Base-by-base conservation (phyloP, 2,329 filamentous ascomycete genomes). In the Colletotrichum chlorophyti region DNA sequence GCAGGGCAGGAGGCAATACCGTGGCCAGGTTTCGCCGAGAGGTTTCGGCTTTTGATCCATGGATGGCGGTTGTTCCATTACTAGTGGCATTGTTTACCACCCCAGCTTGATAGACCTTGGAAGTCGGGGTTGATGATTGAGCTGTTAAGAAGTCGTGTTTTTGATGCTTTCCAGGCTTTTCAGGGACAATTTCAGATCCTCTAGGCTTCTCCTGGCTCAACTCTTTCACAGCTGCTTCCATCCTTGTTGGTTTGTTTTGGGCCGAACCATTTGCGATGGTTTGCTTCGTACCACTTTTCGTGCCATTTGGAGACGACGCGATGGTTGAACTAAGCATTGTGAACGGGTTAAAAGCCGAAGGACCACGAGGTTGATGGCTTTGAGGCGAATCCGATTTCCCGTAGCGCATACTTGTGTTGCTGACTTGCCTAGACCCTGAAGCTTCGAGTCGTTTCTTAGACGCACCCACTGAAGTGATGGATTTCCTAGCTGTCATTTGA, bases 401-500 rank as follows among this genome's bases (percentile, higher is more conserved):
- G 17, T 15, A 23, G 24, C 31, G 24, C 15, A 10, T 40, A 10
- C 35, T 17, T 17, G 34, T 5, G 15, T 15, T 14, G 9, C 27
- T 40, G 17, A 14, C 15, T 11, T 31, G 34, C n/a, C n/a, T n/a
- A 27, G 23, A 31, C 10, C 26, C 15, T 7, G 34, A 23, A 40
- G 5, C 32, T 35, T 47, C 32, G 27, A 24, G 15, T 10, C 32
- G 50, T 6, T 17, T 31, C 17, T 29, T 47, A 6, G 41, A 31
- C 10, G 23, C 14, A 32, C 17, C 41, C 17, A n/a, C 11, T 4
- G 41, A 29, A 12, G 11, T 11, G 10, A 46, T 50, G 8, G 57
- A 32, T 24, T 60, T 57, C 24, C 45, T 57, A 15, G 51, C 45
- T 38, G 57, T 40, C 21, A 45, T 29, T 19, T 24, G 43, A 19